These are phyloP conservation scores for Saccharomyces hybrid DNA, from an alignment of 1,139 yeast species.

Conservation along the genomic window DNA sequence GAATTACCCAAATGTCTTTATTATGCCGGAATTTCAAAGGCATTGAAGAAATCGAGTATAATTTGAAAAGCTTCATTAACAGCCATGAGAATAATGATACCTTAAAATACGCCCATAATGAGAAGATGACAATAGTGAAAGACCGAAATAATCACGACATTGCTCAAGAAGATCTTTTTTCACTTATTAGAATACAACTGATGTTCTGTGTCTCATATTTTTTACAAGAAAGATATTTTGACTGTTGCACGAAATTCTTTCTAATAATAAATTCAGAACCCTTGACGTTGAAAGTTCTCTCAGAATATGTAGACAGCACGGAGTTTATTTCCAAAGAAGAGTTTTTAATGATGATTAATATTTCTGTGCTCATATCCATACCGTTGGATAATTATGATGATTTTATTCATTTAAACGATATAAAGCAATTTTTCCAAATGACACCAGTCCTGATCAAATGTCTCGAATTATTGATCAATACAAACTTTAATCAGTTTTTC, in stretches of 20 bases:
- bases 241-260: conserved; percentile 19
- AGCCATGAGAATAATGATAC: background rate
- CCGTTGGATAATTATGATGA: conserved; percentile 26
- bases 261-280: conserved; percentile 15
- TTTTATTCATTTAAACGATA: conserved; percentile 18
- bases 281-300: background rate
- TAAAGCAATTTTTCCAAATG: conserved; percentile 11
- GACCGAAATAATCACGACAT: conserved; percentile 1
- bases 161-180: conserved; percentile 9
- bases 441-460: conserved; percentile 14
- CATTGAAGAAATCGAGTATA: conserved; percentile 22
- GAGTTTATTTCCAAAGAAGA: conserved; percentile 17
- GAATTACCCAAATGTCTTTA: conserved; percentile 14
- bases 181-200: conserved; percentile 15
- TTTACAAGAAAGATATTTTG: conserved; percentile 21
- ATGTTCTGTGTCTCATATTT: conserved; percentile 17
- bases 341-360: conserved; percentile 17
- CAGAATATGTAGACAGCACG: background rate
- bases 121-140: background rate
- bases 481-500: conserved; percentile 22
- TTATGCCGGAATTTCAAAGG: conserved; percentile 17
- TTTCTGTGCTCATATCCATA: conserved; percentile 21
- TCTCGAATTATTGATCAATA: conserved; percentile 18
- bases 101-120: background rate
- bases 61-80: conserved; percentile 10